Conservation (phyloP, 2,329 filamentous ascomycete genomes). For the Fusarium brevicatenulatum region DNA sequence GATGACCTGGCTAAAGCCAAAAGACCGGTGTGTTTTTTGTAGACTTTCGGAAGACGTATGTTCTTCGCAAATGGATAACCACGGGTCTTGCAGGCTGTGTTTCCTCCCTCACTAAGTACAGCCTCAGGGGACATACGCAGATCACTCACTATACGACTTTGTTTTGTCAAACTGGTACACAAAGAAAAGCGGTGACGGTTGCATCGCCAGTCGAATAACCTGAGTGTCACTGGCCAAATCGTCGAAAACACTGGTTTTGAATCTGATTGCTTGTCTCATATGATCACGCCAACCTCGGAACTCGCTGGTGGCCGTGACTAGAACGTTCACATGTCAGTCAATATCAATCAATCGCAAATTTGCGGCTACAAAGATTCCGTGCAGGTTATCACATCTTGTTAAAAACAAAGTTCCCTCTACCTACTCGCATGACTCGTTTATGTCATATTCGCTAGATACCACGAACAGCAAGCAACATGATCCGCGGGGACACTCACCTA, state of each 20-base stretch:
- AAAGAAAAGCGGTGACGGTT: conserved; percentile 32
- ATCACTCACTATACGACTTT: conserved; percentile 17
- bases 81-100: background rate
- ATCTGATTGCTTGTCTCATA: background rate
- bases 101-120: background rate
- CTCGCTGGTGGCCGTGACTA: background rate
- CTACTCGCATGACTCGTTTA: conserved; percentile 24
- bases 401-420: conserved; percentile 7
- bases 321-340: conserved; percentile 5
- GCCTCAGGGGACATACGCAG: conserved; percentile 6
- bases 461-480: conserved; percentile 11
- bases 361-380: conserved; percentile 27
- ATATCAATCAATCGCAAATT: background rate
- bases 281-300: background rate
- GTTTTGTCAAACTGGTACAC: conserved; percentile 38
- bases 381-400: background rate
- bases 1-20: background rate
- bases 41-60: background rate
- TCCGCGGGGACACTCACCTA: conserved; percentile 31
- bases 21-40: background rate
- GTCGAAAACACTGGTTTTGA: background rate
- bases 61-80: background rate
- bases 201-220: background rate
- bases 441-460: conserved; percentile 6
- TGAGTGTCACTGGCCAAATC: background rate